Conservation (phyloP, 2,329 filamentous ascomycete species). For the Dactylonectria estremocensis region DNA sequence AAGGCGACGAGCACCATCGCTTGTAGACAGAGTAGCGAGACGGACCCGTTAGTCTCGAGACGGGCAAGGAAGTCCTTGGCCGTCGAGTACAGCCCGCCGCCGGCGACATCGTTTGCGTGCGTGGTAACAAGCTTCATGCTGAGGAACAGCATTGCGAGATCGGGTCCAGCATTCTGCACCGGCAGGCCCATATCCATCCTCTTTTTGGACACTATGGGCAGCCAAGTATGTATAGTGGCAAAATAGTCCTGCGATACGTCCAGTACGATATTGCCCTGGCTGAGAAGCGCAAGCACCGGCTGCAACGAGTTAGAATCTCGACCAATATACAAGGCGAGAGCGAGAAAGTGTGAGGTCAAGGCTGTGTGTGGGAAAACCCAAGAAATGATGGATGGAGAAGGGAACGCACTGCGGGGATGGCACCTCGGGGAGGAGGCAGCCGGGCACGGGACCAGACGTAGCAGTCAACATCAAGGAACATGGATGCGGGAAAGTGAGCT, state of each 20-base stretch:
- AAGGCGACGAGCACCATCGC: conserved; percentile 61
- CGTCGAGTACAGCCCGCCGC: background rate
- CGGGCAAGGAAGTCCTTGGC: conserved; percentile 54
- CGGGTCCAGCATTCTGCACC: conserved; percentile 60
- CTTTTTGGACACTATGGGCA: conserved; percentile 65
- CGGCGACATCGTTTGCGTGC: conserved; percentile 44
- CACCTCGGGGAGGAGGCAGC: too few species aligned
- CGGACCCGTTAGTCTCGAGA: conserved; percentile 59
- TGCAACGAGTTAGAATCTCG: too few species aligned
- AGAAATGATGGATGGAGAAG: too few species aligned
- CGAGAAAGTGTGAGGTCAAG: background rate
- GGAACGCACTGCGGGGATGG: too few species aligned
- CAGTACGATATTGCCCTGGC: too few species aligned
- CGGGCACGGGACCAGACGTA: background rate
- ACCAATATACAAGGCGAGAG: too few species aligned
- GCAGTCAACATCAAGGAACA: conserved; percentile 15
- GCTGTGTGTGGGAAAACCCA: too few species aligned
- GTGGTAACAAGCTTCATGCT: conserved; percentile 62
- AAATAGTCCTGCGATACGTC: conserved; percentile 54
- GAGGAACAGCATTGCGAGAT: conserved; percentile 63
- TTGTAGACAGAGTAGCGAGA: conserved; percentile 62
- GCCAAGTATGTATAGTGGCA: conserved; percentile 61
- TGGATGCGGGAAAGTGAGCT: background rate
- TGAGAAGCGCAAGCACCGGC: too few species aligned
- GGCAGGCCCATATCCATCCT: conserved; percentile 60